Percentiles rank a stretch among this genome's conserved stretches.
Evolutionary conservation across 768 basidiomycete genomes (phyloP).

Genomic region (Agaricus blazei): DNA sequence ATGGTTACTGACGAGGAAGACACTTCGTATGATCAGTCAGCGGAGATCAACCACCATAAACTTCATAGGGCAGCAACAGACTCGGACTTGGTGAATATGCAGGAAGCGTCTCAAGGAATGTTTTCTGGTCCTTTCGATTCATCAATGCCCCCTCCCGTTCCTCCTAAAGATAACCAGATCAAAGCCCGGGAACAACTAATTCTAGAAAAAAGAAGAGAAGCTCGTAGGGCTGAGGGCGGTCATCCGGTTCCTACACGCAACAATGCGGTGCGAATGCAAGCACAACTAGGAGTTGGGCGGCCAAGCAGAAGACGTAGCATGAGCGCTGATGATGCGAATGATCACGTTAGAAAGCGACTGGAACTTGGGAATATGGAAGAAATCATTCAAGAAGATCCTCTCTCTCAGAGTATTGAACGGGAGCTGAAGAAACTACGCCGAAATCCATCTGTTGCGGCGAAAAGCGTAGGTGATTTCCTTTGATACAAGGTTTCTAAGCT

Average conservation of each 20-base stretch:
- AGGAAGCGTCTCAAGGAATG: slow-evolving; percentile 33
- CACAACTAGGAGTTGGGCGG: slow-evolving; percentile 35
- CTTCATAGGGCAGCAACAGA: slow-evolving; percentile 52
- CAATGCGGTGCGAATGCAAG: slow-evolving; percentile 18
- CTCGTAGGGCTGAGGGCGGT: slow-evolving; percentile 49
- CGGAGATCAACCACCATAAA: slow-evolving; percentile 16
- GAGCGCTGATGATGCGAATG: slow-evolving; percentile 73
- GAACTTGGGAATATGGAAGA: slow-evolving; percentile 28
- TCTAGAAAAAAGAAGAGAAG: slow-evolving; percentile 62
- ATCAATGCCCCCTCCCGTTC: slow-evolving; percentile 40
- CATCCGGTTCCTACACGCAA: slow-evolving; percentile 20
- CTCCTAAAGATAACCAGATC: slow-evolving; percentile 60
- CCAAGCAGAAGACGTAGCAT: slow-evolving; percentile 65
- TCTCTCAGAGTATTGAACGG: slow-evolving; percentile 67
- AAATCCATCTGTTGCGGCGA: slow-evolving; percentile 29
- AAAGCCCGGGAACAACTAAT: slow-evolving; percentile 62
- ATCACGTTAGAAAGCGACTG: slow-evolving; percentile 30
- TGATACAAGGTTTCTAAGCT: slow-evolving; percentile 5
- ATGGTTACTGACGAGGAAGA: slow-evolving; percentile 37
- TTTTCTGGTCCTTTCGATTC: slow-evolving; percentile 37
- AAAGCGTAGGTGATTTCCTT: slow-evolving; percentile 31
- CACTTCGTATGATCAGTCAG: slow-evolving; percentile 18
- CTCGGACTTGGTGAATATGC: slow-evolving; percentile 33
- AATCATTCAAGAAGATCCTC: slow-evolving; percentile 39
- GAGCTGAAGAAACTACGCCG: slow-evolving; percentile 62